Percentiles rank a stretch among this genome's conserved stretches.
phyloP scores from a whole-genome alignment of 78 protist genomes.

The Chrysochromulina tobinii region DNA sequence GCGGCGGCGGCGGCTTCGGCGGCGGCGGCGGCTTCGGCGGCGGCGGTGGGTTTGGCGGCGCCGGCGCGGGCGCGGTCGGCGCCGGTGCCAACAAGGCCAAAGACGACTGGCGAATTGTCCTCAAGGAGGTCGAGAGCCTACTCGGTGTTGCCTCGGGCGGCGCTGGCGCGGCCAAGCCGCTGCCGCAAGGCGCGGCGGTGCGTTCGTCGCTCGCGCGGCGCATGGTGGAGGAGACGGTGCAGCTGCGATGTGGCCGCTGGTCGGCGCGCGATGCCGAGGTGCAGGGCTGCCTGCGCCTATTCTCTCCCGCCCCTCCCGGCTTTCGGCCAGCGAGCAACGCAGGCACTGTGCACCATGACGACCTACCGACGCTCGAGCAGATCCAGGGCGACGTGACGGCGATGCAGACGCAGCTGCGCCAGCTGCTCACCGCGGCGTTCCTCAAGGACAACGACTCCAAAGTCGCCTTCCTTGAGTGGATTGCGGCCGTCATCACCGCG shows the following conservation, averaged over 20 bases:
- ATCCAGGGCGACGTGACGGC: neutral
- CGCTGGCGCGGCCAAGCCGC: neutral
- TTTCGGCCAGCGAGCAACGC: neutral
- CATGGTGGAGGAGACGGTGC: neutral
- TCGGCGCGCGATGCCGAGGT: neutral
- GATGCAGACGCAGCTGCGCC: neutral
- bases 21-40: neutral
- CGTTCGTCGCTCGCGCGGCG: neutral
- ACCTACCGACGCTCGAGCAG: neutral
- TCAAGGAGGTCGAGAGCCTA: neutral
- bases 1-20: neutral
- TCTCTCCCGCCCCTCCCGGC: neutral
- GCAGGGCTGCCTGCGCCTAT: neutral
- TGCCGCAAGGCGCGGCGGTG: neutral
- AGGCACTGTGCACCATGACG: neutral
- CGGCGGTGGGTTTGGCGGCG: neutral
- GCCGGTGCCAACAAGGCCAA: too few relatives aligned
- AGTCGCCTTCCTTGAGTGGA: neutral
- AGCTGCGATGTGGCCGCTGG: neutral
- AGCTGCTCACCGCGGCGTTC: neutral
- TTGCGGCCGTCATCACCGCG: neutral
- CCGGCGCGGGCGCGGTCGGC: too few relatives aligned
- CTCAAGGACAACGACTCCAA: neutral
- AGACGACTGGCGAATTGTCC: neutral
- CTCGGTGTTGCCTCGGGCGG: neutral